A percentile compares a stretch with the other conserved stretches of the same genome.
Evolutionary conservation across 1,284 basidiomycete species (phyloP).

Genomic region (Ganoderma meredithae): DNA sequence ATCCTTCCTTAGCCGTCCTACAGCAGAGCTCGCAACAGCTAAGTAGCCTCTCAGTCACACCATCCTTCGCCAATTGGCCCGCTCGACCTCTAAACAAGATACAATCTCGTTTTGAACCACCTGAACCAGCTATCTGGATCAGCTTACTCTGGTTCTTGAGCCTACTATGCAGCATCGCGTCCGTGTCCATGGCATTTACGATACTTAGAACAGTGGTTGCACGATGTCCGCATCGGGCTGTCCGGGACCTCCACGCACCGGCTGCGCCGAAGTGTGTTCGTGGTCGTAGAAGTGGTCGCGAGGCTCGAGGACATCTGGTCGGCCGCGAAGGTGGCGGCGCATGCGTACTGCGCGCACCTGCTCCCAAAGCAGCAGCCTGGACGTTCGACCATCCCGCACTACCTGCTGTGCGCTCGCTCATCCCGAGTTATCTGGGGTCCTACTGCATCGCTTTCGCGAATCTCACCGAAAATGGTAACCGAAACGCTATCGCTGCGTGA

Average conservation of each 20-base stretch:
- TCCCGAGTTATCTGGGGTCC: too few relatives aligned
- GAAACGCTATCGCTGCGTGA: too few relatives aligned
- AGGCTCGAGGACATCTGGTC: too few relatives aligned
- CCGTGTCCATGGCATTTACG: constrained; percentile 16
- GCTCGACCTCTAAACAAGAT: not conserved
- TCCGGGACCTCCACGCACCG: constrained; percentile 11
- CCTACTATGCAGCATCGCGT: constrained; percentile 14
- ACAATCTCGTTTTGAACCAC: constrained; percentile 7
- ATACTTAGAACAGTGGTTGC: constrained; percentile 22
- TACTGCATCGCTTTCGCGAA: too few relatives aligned
- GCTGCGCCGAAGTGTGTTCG: too few relatives aligned
- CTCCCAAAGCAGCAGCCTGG: too few relatives aligned
- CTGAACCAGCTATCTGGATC: constrained; percentile 9
- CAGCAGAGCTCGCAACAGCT: constrained; percentile 16
- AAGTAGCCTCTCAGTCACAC: constrained; percentile 9
- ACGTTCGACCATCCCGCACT: too few relatives aligned
- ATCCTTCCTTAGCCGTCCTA: constrained; percentile 9
- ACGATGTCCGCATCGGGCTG: constrained; percentile 10
- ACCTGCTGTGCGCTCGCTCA: too few relatives aligned
- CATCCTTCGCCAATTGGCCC: constrained; percentile 6
- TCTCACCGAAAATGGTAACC: too few relatives aligned
- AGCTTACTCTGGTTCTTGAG: constrained; percentile 18
- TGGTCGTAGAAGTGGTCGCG: too few relatives aligned
- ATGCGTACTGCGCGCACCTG: too few relatives aligned
- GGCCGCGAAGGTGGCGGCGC: too few relatives aligned